Conservation (phyloP, 805 yeast genomes). For the Yarrowia porcina region DNA sequence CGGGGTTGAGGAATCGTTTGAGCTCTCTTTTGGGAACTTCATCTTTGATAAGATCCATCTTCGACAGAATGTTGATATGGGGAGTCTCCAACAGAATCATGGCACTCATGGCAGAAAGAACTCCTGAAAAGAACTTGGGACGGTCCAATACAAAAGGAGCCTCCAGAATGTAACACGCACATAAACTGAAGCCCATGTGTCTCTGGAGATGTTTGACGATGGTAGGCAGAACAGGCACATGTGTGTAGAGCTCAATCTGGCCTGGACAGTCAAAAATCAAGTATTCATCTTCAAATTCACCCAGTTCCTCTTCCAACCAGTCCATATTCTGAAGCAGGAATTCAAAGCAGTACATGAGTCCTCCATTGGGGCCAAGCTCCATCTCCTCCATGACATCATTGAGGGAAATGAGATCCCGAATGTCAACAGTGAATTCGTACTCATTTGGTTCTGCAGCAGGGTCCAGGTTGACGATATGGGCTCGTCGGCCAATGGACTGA, state of each 20-base stretch:
- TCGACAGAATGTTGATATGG: slow-evolving; percentile 85
- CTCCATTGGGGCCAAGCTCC: slow-evolving; percentile 94
- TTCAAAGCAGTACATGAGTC: slow-evolving; percentile 88
- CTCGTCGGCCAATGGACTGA: slow-evolving; percentile 87
- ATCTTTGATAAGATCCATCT: slow-evolving; percentile 80
- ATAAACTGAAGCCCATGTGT: slow-evolving; percentile 75
- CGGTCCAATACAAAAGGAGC: slow-evolving; percentile 91
- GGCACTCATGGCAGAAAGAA: slow-evolving; percentile 95
- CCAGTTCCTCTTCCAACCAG: slow-evolving; percentile 97
- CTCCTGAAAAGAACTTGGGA: slow-evolving; percentile 92
- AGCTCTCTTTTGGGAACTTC: slow-evolving; percentile 71
- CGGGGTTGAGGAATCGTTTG: slow-evolving; percentile 86
- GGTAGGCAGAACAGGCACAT: slow-evolving; percentile 87
- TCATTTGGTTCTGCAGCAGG: slow-evolving; percentile 96
- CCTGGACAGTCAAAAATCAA: slow-evolving; percentile 96
- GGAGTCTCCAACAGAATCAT: slow-evolving; percentile 95
- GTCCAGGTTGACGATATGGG: slow-evolving; percentile 90
- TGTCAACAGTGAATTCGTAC: slow-evolving; percentile 88
- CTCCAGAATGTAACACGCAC: slow-evolving; percentile 89
- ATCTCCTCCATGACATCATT: slow-evolving; percentile 96
- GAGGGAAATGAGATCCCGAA: slow-evolving; percentile 81
- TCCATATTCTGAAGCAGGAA: slow-evolving; percentile 81
- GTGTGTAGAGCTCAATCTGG: slow-evolving; percentile 91
- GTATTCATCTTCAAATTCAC: slow-evolving; percentile 92
- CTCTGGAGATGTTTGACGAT: slow-evolving; percentile 80